Percentiles rank a stretch among this genome's conserved stretches.
Conservation (phyloP, 495 filamentous ascomycete species). For the Penicillium diatomitis region DNA sequence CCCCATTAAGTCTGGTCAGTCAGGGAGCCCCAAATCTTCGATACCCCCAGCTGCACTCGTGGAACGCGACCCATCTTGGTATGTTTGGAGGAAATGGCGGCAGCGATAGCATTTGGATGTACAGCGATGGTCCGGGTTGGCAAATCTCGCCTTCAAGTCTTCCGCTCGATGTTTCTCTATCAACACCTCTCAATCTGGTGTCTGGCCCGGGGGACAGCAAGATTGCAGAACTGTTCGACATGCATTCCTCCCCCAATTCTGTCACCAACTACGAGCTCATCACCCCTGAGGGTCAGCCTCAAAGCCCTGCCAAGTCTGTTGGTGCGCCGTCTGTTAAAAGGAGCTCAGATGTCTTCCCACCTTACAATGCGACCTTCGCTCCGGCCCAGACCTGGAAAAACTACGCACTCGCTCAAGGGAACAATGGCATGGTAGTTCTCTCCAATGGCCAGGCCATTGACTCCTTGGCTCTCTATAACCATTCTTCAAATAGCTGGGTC, state of each 20-base stretch:
- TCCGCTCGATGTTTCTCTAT: constrained; percentile 44
- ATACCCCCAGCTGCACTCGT: constrained; percentile 65
- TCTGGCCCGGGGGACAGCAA: constrained; percentile 70
- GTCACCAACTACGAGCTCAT: constrained; percentile 59
- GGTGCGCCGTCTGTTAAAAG: constrained; percentile 27
- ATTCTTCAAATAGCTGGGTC: constrained; percentile 68
- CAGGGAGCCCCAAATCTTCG: constrained; percentile 52
- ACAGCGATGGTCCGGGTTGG: constrained; percentile 48
- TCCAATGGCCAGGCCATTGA: constrained; percentile 58
- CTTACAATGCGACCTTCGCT: constrained; percentile 67
- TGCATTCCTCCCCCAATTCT: constrained; percentile 64
- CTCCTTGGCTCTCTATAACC: constrained; percentile 69
- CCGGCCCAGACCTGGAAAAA: constrained; percentile 53
- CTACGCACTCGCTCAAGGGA: constrained; percentile 52
- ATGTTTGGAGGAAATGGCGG: constrained; percentile 64
- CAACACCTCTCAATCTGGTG: constrained; percentile 55
- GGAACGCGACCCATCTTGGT: constrained; percentile 61
- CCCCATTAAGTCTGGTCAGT: constrained; percentile 38
- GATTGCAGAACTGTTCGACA: constrained; percentile 72
- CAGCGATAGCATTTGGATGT: constrained; percentile 64
- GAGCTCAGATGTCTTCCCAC: constrained; percentile 56
- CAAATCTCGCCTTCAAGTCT: constrained; percentile 50
- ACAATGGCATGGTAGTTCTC: constrained; percentile 58
- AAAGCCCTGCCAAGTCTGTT: constrained; percentile 25
- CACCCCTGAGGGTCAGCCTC: constrained; percentile 32